Evolutionary conservation across 371 early-diverging fungal genomes (phyloP).

Genomic region (Fennellomyces sp.): DNA sequence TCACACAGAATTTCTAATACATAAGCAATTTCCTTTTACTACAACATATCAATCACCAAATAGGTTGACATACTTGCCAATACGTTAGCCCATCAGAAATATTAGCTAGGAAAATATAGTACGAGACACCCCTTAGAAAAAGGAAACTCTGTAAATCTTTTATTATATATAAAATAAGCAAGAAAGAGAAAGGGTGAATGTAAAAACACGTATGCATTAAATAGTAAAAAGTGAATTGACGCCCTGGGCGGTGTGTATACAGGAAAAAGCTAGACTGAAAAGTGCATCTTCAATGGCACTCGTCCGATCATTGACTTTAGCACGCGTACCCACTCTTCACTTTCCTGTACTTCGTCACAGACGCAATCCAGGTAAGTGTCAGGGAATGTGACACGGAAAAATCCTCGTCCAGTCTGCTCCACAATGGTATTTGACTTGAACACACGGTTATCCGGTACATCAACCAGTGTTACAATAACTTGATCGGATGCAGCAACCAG

Average conservation of each 20-base stretch:
- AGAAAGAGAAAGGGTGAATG: too few species aligned
- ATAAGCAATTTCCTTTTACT: too few species aligned
- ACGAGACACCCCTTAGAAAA: too few species aligned
- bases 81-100: too few species aligned
- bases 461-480: constrained; percentile 39
- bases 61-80: too few species aligned
- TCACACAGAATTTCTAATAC: too few species aligned
- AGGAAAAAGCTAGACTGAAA: constrained; percentile 9
- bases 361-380: constrained; percentile 46
- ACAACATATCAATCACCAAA: too few species aligned
- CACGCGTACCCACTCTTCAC: constrained; percentile 50
- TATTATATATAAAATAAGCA: too few species aligned
- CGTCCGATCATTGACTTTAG: constrained; percentile 49
- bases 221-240: too few species aligned
- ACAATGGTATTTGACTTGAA: constrained; percentile 4
- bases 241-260: not conserved
- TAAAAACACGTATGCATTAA: too few species aligned
- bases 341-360: constrained; percentile 37
- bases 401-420: constrained; percentile 34
- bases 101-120: too few species aligned
- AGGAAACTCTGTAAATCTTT: too few species aligned
- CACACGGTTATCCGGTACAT: constrained; percentile 15
- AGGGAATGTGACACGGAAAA: constrained; percentile 40
- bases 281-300: constrained; percentile 38
- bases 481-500: constrained; percentile 47